These are phyloP conservation scores for Takashimella tepidaria DNA, from an alignment of 1,284 basidiomycete genomes.

Conservation along the genomic window DNA sequence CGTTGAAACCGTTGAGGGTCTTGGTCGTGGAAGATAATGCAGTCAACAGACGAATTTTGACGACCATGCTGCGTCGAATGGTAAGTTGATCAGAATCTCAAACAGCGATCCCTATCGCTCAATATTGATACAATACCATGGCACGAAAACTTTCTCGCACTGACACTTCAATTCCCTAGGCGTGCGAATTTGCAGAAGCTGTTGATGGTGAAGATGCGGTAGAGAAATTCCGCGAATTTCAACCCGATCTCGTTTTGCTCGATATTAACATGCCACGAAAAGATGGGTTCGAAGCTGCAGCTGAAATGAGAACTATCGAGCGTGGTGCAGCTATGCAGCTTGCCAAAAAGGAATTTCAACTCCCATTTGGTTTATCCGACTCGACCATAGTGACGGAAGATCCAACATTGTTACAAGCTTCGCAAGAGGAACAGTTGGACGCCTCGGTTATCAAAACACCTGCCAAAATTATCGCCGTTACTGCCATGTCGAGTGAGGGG, in stretches of 20 bases:
- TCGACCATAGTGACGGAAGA: too few relatives aligned
- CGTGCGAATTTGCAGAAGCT: slow-evolving; percentile 23
- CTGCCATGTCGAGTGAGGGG: background rate
- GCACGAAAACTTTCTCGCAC: too few relatives aligned
- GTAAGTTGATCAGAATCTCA: slow-evolving; percentile 11
- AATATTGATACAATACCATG: too few relatives aligned
- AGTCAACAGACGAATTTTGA: slow-evolving; percentile 25
- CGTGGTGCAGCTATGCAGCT: background rate
- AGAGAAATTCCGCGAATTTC: slow-evolving; percentile 17
- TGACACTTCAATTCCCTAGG: too few relatives aligned
- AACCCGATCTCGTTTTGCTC: slow-evolving; percentile 27
- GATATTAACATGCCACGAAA: slow-evolving; percentile 35
- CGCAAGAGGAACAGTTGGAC: background rate
- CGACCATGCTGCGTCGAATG: slow-evolving; percentile 18
- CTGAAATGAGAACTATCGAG: slow-evolving; percentile 25
- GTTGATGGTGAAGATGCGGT: slow-evolving; percentile 30
- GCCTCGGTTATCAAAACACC: background rate
- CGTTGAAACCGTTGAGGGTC: too few relatives aligned
- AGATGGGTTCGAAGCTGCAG: slow-evolving; percentile 30
- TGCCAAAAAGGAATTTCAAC: background rate
- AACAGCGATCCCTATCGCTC: too few relatives aligned
- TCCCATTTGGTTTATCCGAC: background rate
- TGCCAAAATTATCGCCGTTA: background rate
- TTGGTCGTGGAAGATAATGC: slow-evolving; percentile 34
- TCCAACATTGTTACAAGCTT: background rate